Conservation (phyloP, 345 rosid species). For the Dimocarpus longan region DNA sequence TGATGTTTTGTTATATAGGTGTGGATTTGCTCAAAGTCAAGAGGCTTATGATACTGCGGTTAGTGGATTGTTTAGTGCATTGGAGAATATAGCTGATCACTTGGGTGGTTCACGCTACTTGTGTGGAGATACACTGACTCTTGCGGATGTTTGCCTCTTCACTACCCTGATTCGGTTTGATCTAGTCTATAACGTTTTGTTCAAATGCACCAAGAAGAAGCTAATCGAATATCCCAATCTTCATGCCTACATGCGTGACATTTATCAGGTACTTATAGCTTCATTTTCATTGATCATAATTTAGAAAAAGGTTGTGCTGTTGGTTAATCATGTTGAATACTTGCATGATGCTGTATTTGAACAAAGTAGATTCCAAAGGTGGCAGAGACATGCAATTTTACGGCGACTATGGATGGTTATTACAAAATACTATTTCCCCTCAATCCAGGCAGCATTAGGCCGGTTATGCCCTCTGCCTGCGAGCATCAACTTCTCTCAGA, state of each 20-base stretch:
- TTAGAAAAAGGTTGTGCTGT: neutral
- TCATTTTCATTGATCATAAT: neutral
- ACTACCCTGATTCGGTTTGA: slow-evolving; percentile 87
- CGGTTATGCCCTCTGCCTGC: slow-evolving; percentile 53
- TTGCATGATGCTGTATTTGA: neutral
- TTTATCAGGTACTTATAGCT: slow-evolving; percentile 60
- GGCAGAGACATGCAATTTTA: slow-evolving; percentile 73
- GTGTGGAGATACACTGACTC: slow-evolving; percentile 68
- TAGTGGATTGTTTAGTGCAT: slow-evolving; percentile 52
- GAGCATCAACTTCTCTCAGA: slow-evolving; percentile 44
- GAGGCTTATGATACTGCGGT: slow-evolving; percentile 79
- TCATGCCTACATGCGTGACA: slow-evolving; percentile 64
- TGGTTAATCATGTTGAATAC: neutral
- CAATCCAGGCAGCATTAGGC: slow-evolving; percentile 79
- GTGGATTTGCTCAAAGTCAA: slow-evolving; percentile 91
- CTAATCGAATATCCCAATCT: slow-evolving; percentile 70
- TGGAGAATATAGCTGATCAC: slow-evolving; percentile 65
- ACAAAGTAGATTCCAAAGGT: slow-evolving; percentile 68
- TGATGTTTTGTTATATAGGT: slow-evolving; percentile 38
- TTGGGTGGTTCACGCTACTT: slow-evolving; percentile 58
- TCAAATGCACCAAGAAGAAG: slow-evolving; percentile 89
- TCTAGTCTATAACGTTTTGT: slow-evolving; percentile 68
- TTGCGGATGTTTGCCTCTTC: slow-evolving; percentile 77
- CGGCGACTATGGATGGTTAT: slow-evolving; percentile 78
- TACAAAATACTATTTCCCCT: slow-evolving; percentile 76